A percentile compares a stretch with the other conserved stretches of the same genome.
These are phyloP conservation scores for Hypoxylon fragiforme DNA, from an alignment of 495 filamentous ascomycete genomes.

Conservation along the genomic window DNA sequence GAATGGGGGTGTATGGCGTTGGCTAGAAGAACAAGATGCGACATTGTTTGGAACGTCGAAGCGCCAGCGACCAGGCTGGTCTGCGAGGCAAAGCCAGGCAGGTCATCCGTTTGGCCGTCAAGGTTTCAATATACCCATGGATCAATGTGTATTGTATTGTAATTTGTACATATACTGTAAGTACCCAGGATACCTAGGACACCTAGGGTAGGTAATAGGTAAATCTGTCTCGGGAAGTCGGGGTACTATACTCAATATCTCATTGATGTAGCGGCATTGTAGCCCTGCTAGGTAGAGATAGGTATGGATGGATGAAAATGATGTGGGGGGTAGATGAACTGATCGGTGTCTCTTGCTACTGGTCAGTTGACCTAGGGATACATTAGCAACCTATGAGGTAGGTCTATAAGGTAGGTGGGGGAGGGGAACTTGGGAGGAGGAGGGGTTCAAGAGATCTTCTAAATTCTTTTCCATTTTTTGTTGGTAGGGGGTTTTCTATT, in stretches of 20 bases:
- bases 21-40: conserved; percentile 19
- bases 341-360: conserved; percentile 28
- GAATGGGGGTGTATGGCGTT: conserved; percentile 27
- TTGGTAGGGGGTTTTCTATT: conserved; percentile 23
- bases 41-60: conserved; percentile 27
- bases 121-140: conserved; percentile 21
- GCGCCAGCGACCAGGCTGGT: too few relatives aligned
- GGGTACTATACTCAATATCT: too few relatives aligned
- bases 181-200: too few relatives aligned
- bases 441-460: neutral
- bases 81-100: conserved; percentile 25
- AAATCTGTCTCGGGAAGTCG: too few relatives aligned
- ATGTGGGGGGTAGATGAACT: conserved; percentile 19
- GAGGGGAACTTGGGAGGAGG: neutral
- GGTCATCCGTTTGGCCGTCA: conserved; percentile 34
- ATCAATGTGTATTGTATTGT: too few relatives aligned
- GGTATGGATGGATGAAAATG: neutral
- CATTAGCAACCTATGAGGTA: too few relatives aligned
- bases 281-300: neutral
- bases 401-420: conserved; percentile 15
- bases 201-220: too few relatives aligned
- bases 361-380: conserved; percentile 34
- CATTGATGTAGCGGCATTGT: too few relatives aligned
- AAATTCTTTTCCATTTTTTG: neutral
- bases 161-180: too few relatives aligned